These are phyloP conservation scores for Pleurotus eryngii DNA, from an alignment of 768 basidiomycete species.

Conservation along the genomic window DNA sequence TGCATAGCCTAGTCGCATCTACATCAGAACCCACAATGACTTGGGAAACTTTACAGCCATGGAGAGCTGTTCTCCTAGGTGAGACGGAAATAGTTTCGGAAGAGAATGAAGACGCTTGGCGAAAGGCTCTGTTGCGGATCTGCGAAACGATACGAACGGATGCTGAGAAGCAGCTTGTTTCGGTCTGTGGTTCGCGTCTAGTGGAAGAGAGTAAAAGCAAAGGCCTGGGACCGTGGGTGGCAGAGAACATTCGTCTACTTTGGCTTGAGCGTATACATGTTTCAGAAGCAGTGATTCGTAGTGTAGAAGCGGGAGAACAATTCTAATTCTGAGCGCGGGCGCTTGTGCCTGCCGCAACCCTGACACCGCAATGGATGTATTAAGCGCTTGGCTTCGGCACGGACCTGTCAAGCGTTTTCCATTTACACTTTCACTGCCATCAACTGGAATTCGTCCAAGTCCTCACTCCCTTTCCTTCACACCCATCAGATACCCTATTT, in stretches of 20 bases:
- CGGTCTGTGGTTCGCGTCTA: conserved; percentile 6
- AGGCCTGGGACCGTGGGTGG: conserved; percentile 23
- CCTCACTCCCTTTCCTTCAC: conserved; percentile 9
- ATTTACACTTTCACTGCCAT: conserved; percentile 10
- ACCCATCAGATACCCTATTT: not conserved
- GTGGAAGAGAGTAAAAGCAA: conserved; percentile 9
- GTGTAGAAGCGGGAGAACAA: conserved; percentile 42
- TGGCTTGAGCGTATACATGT: conserved; percentile 64
- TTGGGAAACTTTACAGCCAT: conserved; percentile 35
- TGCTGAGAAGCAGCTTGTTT: conserved; percentile 20
- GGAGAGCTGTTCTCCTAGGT: conserved; percentile 54
- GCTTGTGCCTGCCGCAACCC: not conserved
- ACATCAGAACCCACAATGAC: conserved; percentile 16
- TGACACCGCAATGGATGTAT: not conserved
- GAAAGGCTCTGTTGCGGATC: conserved; percentile 30
- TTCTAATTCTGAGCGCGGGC: conserved; percentile 32
- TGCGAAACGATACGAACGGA: conserved; percentile 36
- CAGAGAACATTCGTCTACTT: conserved; percentile 39
- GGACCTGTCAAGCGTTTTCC: conserved; percentile 9
- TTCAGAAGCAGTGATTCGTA: conserved; percentile 41
- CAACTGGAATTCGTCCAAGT: not conserved
- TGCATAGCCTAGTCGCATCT: conserved; percentile 48
- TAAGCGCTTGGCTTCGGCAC: not conserved
- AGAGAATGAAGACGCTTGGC: conserved; percentile 50
- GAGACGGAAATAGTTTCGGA: conserved; percentile 40